Base-by-base conservation (phyloP, 202 grass and related monocot species). In the Brachypodium distachyon region DNA sequence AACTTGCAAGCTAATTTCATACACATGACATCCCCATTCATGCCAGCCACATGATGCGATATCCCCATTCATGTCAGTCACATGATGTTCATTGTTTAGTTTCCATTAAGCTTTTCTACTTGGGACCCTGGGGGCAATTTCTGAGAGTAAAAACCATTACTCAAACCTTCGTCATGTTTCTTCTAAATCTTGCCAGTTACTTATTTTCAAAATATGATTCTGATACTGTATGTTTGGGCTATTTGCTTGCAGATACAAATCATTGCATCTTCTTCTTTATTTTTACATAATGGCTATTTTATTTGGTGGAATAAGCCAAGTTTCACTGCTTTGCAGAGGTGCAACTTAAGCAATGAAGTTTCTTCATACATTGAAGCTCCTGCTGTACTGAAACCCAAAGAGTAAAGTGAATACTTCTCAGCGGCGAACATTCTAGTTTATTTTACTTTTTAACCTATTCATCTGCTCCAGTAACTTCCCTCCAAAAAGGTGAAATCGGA, bases 81-180 rank as follows among this genome's bases (percentile, higher is more conserved):
- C 59, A 67, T n/a, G n/a, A n/a, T n/a, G n/a, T n/a, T n/a, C 9
- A 48, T 19, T 48, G 29, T 42, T 28, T 47, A 36, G 19, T 67
- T 63, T 63, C 39, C 60, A 74, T 82, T 40, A 57, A 58, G 48
- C 9, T 82, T 82, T 76, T 39, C 14, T 57, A 75, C 48, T 74
- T 42, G 25, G n/a, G n/a, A n/a, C n/a, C n/a, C n/a, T n/a, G n/a
- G 28, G 29, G 14, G 14, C 12, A 67, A 67, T 38, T 34, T 33
- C 23, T 37, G 16, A 32, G 26, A 43, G 41, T 76, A 61, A 65
- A 64, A n/a, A 52, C 0, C 14, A 9, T 48, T 14, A 12, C 26
- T 65, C 50, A 56, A 54, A 56, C 38, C 14, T 66, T 41, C 18
- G 31, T 28, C 38, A 71, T 81, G 28, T 22, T 61, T 36, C 29